Evolutionary conservation across 2,329 filamentous ascomycete genomes (phyloP), one percentile per base, ranked within the genome.

Genomic region (Fusarium solani-melongenae): DNA sequence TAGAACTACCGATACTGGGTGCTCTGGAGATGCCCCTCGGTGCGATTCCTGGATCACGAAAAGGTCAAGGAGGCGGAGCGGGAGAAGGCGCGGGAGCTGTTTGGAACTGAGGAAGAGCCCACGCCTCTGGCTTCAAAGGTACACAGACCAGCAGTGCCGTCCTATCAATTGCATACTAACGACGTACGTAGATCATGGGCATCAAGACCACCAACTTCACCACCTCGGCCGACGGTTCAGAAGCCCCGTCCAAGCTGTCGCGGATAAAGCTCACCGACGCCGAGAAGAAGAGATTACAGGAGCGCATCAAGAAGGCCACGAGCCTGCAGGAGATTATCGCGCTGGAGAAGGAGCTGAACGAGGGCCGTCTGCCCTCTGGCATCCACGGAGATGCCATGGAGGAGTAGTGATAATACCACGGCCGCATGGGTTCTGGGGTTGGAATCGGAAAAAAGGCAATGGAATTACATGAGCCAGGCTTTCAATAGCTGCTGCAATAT

Each of bases 1-100:
- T 62, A 98, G 94, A 87, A 98, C 84, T 99, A 98, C 85, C 92
- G 96, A 62, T 92, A 93, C 82, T 99, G 94, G 92, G 86, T 98
- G 31, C 89, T 99, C 69, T 98, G 94, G 93, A 90, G 92, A 72
- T 94, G 93, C 81, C 95, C 94, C 1, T 89, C 88, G 6, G 91
- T 99, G 49, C 92, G 96, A 51, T 98, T 98, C 83, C 88, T 99
- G 57, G 96, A 99, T 84, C 98, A 94, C 81, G 88, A 91, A 77
- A 98, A 97, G 84, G 95, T 99, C 58, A 97, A 94, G 83, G 91
- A 96, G 73, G 91, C 89, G 0, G 96, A 99, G 87, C 91, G 95
- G 51, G 85, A 90, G 73, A 89, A 91, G 76, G 94, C 94, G 0
- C 87, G 84, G 20, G 92, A 96, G 82, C 87, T 99, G 3, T 98